These are phyloP conservation scores for Eudorina sp. DNA, from an alignment of 139 green algal genomes.

Conservation along the genomic window DNA sequence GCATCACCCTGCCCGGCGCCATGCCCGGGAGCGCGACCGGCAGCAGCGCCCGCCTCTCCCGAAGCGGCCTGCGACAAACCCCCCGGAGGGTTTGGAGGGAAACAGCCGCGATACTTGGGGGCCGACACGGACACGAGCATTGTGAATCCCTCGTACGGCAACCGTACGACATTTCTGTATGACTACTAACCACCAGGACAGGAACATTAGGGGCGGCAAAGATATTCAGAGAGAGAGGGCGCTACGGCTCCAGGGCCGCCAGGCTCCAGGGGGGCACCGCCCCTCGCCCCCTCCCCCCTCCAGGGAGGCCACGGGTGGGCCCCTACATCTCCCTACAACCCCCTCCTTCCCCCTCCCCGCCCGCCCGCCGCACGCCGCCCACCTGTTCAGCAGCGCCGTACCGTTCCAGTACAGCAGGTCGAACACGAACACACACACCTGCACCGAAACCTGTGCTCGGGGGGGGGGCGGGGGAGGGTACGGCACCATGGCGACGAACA, in stretches of 20 bases:
- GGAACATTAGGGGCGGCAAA: no score
- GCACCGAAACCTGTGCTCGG: constrained; percentile 50
- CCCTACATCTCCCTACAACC: not conserved
- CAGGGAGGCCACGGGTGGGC: not conserved
- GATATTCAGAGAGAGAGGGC: no score
- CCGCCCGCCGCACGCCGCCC: no score
- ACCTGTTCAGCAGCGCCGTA: constrained; percentile 63
- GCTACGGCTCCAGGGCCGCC: no score
- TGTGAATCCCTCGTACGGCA: not conserved
- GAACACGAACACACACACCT: constrained; percentile 92
- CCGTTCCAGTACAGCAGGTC: constrained; percentile 86
- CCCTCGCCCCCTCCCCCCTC: no score
- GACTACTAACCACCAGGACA: not conserved
- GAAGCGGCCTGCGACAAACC: constrained; percentile 59
- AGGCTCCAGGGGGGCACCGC: no score
- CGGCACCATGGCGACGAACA: no score
- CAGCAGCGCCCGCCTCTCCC: constrained; percentile 63
- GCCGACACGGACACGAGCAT: not conserved
- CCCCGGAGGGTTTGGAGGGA: not conserved
- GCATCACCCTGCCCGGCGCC: constrained; percentile 51
- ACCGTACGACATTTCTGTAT: not conserved
- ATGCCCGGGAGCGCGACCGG: constrained; percentile 44
- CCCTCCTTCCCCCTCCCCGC: not conserved
- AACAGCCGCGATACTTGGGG: not conserved
- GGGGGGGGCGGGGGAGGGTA: not conserved